Conservation (phyloP, 2,329 filamentous ascomycete genomes). For the Scedosporium apiospermum region DNA sequence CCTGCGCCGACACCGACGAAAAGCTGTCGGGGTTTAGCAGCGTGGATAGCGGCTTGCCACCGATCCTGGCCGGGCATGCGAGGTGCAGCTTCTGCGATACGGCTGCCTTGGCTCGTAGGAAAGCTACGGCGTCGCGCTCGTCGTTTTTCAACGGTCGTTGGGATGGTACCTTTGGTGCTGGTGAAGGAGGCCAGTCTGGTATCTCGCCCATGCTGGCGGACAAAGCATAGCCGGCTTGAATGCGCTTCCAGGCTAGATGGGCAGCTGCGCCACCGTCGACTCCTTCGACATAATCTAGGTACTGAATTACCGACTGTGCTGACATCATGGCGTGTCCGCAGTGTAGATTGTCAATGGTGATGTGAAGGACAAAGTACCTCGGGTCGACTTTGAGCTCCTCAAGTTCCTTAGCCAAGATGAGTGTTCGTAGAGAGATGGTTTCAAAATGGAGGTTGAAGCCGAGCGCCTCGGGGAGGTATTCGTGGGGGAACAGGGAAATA, state of each 20-base stretch:
- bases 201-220: constrained; percentile 18
- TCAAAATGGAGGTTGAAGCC: constrained; percentile 43
- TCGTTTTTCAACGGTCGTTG: neutral
- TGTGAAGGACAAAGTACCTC: constrained; percentile 40
- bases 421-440: constrained; percentile 22
- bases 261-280: constrained; percentile 9
- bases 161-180: too few species aligned
- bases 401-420: constrained; percentile 23
- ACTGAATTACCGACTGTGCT: constrained; percentile 23
- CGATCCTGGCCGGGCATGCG: too few species aligned
- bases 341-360: constrained; percentile 39
- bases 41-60: too few species aligned
- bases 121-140: neutral
- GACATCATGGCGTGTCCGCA: constrained; percentile 40
- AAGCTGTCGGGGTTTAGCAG: neutral
- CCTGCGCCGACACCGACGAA: neutral
- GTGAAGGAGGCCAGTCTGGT: constrained; percentile 13
- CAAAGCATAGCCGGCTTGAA: constrained; percentile 31
- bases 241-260: constrained; percentile 25
- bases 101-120: too few species aligned
- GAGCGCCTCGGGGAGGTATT: constrained; percentile 39
- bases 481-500: constrained; percentile 35
- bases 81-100: too few species aligned
- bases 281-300: constrained; percentile 18
- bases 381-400: constrained; percentile 30